Base-by-base conservation (phyloP, 768 basidiomycete genomes). In the Candolleomyces efflorescens region DNA sequence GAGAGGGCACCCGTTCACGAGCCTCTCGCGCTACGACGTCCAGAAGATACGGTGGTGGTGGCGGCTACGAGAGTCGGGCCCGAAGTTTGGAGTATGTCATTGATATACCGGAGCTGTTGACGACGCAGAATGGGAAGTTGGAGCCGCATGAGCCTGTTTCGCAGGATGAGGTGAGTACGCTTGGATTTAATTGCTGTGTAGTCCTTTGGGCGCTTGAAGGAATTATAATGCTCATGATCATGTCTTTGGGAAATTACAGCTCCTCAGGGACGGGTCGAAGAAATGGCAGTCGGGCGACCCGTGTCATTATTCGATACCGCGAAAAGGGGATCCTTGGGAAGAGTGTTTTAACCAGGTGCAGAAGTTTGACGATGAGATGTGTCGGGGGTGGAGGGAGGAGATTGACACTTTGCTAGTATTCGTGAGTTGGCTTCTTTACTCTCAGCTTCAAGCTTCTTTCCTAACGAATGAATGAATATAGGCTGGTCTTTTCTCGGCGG, bases 341-440 rank as follows among this genome's bases (percentile, higher is more conserved):
- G 53, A 59, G 37, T 62, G 59, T 46, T 61, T 59, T 20, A 61
- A 65, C 20, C 50, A 59, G 10, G 61, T 60, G 3, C 50, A 57
- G 27, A 63, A 60, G 37, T 62, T 61, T 37, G 64, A 59, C 37
- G 53, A 59, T 27, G 51, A 59, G 43, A 48, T 59, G 52, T 38
- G 58, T 41, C 52, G 61, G 12, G 60, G 61, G 27, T 66, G 65
- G 65, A 62, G 60, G 50, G 61, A 65, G 44, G 66, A 67, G 38
- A 62, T 67, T 24, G 64, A 61, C 51, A 62, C 55, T 18, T 54
- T 65, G 38, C 53, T 61, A 36, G 36, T 54, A 27, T 58, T 54
- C 38, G 43, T 57, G 44, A 45, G 50, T 55, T 38, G 3, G 13
- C 46, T 20, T 23, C n/a, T 12, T 47, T 2, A 20, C 46, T 20